Evolutionary conservation across 768 basidiomycete species (phyloP).

Genomic region (Panellus pusillus): DNA sequence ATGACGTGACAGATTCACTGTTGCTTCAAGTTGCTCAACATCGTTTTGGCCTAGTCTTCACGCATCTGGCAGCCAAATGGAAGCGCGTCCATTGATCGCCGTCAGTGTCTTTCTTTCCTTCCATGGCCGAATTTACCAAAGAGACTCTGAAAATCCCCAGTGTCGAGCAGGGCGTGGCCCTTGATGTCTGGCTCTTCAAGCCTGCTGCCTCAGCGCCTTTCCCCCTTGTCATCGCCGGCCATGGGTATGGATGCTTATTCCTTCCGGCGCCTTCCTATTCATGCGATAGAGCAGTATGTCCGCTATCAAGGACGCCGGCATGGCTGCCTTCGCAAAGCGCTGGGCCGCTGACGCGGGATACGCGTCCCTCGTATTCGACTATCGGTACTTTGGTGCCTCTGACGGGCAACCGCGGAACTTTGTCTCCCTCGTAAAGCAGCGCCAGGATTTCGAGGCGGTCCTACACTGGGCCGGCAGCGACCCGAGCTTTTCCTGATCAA

Average conservation of each 20-base stretch:
- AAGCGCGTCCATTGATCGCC: no score
- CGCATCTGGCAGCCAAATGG: no score
- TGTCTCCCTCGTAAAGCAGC: constrained; percentile 21
- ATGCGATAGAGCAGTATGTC: constrained; percentile 20
- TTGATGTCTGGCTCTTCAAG: constrained; percentile 26
- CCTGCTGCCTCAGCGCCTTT: constrained; percentile 17
- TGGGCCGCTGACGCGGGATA: constrained; percentile 27
- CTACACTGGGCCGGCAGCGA: constrained; percentile 24
- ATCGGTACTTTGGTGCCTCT: constrained; percentile 28
- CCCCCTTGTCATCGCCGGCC: constrained; percentile 24
- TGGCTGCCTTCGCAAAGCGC: constrained; percentile 25
- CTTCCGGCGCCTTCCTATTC: not conserved
- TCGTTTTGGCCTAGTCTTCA: no score
- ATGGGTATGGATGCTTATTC: constrained; percentile 20
- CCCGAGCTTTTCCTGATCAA: constrained; percentile 24
- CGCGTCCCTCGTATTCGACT: constrained; percentile 31
- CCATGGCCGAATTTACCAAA: constrained; percentile 13
- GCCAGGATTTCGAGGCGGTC: constrained; percentile 25
- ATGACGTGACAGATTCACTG: no score
- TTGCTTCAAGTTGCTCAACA: no score
- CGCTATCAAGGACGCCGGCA: constrained; percentile 29
- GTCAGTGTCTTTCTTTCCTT: constrained; percentile 6
- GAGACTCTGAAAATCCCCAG: constrained; percentile 21
- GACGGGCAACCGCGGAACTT: constrained; percentile 28
- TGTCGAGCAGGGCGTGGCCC: not conserved